phyloP scores from a whole-genome alignment of 768 basidiomycete species.

The Tulasnella calospora region DNA sequence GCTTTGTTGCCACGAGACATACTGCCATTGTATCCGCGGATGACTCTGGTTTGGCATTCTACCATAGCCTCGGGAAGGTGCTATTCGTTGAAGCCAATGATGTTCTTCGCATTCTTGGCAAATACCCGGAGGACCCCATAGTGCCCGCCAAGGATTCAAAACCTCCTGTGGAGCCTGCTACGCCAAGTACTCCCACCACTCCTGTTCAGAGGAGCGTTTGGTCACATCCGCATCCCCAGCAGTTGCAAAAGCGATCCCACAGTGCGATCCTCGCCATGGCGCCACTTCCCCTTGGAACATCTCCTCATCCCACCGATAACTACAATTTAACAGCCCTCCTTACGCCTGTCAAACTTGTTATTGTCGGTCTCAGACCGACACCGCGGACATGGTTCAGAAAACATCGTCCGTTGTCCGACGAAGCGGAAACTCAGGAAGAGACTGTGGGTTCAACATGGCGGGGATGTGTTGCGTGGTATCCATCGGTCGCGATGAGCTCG shows the following conservation, averaged over 20 bases:
- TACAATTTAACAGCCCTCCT: conserved; percentile 80
- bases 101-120: conserved; percentile 87
- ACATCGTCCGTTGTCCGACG: conserved; percentile 49
- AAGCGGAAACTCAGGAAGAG: conserved; percentile 38
- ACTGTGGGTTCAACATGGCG: conserved; percentile 47
- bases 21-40: conserved; percentile 91
- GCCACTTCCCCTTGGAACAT: conserved; percentile 74
- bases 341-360: conserved; percentile 84
- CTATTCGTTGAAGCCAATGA: conserved; percentile 94
- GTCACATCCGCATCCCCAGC: conserved; percentile 45
- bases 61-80: conserved; percentile 89
- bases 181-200: neutral
- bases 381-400: conserved; percentile 90
- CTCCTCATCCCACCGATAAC: conserved; percentile 66
- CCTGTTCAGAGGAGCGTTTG: neutral
- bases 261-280: conserved; percentile 70
- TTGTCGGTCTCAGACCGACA: conserved; percentile 86
- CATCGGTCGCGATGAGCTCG: conserved; percentile 44
- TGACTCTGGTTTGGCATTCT: conserved; percentile 87
- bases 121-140: conserved; percentile 56
- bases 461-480: conserved; percentile 78
- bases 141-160: conserved; percentile 21
- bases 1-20: conserved; percentile 85
- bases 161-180: conserved; percentile 25
- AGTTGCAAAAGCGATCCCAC: conserved; percentile 40